A percentile compares a stretch with the other conserved stretches of the same genome.
phyloP scores from a whole-genome alignment of 768 basidiomycete species.

The Strobilomyces dryophilus region DNA sequence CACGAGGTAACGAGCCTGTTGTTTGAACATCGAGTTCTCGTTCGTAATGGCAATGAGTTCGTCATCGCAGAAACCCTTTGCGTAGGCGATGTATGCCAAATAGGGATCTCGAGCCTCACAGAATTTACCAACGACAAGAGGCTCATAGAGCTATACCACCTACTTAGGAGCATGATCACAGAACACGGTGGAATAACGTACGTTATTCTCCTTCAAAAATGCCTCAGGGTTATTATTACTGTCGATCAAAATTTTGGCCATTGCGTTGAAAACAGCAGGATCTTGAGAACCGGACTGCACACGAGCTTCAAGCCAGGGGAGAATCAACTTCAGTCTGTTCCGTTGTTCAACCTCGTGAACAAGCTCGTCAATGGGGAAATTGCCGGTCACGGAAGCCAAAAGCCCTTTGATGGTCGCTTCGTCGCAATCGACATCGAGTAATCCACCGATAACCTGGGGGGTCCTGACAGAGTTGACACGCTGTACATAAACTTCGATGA shows the following conservation, averaged over 20 bases:
- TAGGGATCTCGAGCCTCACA: slow-evolving; percentile 98
- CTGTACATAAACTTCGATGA: slow-evolving; percentile 99
- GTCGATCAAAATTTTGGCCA: slow-evolving; percentile 98
- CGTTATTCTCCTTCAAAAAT: slow-evolving; percentile 99
- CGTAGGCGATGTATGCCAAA: slow-evolving; percentile 98
- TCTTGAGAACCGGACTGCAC: slow-evolving; percentile 95
- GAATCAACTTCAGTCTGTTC: slow-evolving; percentile 92
- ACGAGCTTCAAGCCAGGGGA: slow-evolving; percentile 94
- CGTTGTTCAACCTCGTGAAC: slow-evolving; percentile 96
- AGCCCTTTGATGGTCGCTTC: slow-evolving; percentile 92
- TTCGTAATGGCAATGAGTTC: slow-evolving; percentile 97
- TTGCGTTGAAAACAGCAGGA: slow-evolving; percentile 89
- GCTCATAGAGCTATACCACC: slow-evolving; percentile 78
- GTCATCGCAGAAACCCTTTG: slow-evolving; percentile 98
- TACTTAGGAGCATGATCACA: slow-evolving; percentile 3
- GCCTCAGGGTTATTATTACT: slow-evolving; percentile 97
- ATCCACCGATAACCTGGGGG: slow-evolving; percentile 93
- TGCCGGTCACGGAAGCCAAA: slow-evolving; percentile 91
- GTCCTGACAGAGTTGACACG: slow-evolving; percentile 96
- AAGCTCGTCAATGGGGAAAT: slow-evolving; percentile 97
- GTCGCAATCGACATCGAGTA: slow-evolving; percentile 97
- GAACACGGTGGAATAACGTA: slow-evolving; percentile 36
- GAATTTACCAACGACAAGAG: slow-evolving; percentile 96
- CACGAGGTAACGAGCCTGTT: slow-evolving; percentile 96
- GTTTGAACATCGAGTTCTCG: slow-evolving; percentile 99